Evolutionary conservation across 441 rosid genomes (phyloP).

Genomic region (Bocquillonia castaneifolia): DNA sequence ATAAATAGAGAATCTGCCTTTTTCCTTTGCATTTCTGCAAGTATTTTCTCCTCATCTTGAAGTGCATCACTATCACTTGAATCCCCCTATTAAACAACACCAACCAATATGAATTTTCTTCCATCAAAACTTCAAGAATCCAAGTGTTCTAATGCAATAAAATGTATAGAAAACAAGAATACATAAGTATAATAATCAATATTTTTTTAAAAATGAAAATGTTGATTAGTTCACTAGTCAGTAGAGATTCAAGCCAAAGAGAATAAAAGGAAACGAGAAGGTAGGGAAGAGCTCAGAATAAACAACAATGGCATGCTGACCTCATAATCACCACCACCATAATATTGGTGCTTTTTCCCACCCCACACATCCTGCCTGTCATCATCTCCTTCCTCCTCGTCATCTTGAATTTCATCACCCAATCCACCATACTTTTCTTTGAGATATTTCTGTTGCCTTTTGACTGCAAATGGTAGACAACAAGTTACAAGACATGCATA

Average conservation of each 20-base stretch:
- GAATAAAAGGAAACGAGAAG: neutral
- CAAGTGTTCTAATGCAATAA: neutral
- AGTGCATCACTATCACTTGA: conserved; percentile 71
- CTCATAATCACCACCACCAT: conserved; percentile 50
- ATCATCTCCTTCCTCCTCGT: conserved; percentile 46
- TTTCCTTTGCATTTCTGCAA: conserved; percentile 38
- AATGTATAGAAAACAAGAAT: neutral
- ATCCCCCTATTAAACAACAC: conserved; percentile 35
- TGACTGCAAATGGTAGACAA: conserved; percentile 41
- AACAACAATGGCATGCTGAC: conserved; percentile 28
- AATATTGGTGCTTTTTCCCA: conserved; percentile 34
- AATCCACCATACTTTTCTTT: conserved; percentile 56
- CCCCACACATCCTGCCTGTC: conserved; percentile 48
- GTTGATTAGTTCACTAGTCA: neutral
- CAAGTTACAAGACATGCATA: conserved; percentile 2
- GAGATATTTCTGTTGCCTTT: conserved; percentile 56
- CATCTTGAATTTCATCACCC: conserved; percentile 68
- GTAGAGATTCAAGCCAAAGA: neutral
- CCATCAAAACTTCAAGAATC: conserved; percentile 3
- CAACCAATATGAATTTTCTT: conserved; percentile 10
- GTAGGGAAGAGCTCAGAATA: neutral
- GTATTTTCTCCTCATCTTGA: conserved; percentile 64
- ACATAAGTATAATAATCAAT: neutral
- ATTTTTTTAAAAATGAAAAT: neutral
- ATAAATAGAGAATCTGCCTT: conserved; percentile 39